These are phyloP conservation scores for Cylindrotheca closterium DNA, from an alignment of 108 stramenopile genomes.

Conservation along the genomic window DNA sequence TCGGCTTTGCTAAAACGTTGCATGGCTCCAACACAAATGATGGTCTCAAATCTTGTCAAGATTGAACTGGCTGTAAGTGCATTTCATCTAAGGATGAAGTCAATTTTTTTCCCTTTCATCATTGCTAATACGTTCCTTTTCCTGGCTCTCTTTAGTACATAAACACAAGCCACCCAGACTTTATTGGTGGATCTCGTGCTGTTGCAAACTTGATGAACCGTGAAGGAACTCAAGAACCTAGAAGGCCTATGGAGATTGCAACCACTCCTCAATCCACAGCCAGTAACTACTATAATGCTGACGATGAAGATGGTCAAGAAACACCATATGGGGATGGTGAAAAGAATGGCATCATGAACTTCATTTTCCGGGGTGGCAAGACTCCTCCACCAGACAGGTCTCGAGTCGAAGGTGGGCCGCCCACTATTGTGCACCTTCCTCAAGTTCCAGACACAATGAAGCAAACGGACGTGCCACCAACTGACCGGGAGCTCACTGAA, in stretches of 20 bases:
- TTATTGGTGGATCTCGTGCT: conserved; percentile 92
- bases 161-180: conserved; percentile 98
- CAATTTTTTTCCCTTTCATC: conserved; percentile 1
- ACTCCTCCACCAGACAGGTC: conserved; percentile 24
- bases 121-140: not conserved
- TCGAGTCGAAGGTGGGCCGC: conserved; percentile 42
- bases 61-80: conserved; percentile 87
- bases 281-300: conserved; percentile 49
- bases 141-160: conserved; percentile 62
- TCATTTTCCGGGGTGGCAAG: conserved; percentile 81
- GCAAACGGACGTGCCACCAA: conserved; percentile 86
- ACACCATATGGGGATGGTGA: conserved; percentile 49
- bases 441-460: conserved; percentile 93
- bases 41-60: conserved; percentile 94
- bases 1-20: conserved; percentile 61
- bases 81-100: not conserved
- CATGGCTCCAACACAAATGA: conserved; percentile 87
- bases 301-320: conserved; percentile 37
- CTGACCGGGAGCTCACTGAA: conserved; percentile 87
- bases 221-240: conserved; percentile 28
- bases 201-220: conserved; percentile 78
- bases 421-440: conserved; percentile 90
- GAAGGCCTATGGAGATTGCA: conserved; percentile 3
- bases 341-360: conserved; percentile 86
- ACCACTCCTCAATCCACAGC: conserved; percentile 39